phyloP scores from a whole-genome alignment of 352 stramenopile species.

The Globisporangium cederbergense region DNA sequence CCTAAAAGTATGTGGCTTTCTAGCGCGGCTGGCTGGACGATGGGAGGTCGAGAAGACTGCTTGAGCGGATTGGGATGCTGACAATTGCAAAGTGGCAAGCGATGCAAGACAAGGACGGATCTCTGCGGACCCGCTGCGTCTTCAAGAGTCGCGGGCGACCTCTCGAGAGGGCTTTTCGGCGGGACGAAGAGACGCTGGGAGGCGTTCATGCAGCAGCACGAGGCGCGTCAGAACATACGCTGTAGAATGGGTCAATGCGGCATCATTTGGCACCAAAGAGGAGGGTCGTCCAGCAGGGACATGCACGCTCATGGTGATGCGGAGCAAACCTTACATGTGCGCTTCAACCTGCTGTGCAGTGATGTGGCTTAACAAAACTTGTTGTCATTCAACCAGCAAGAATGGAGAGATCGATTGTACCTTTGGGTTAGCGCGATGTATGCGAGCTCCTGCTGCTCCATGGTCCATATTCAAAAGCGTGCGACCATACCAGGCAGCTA shows the following conservation, averaged over 20 bases:
- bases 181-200: background rate
- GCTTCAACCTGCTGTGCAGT: too few relatives aligned
- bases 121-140: background rate
- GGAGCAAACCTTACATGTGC: too few relatives aligned
- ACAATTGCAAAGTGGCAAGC: background rate
- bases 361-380: too few relatives aligned
- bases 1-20: too few relatives aligned
- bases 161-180: background rate
- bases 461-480: too few relatives aligned
- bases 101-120: background rate
- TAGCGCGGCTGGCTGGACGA: background rate
- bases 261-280: background rate
- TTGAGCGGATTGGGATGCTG: background rate
- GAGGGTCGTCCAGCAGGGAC: background rate
- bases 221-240: background rate
- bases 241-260: background rate
- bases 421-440: too few relatives aligned
- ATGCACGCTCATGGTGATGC: background rate
- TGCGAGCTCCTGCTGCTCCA: too few relatives aligned
- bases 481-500: too few relatives aligned
- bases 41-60: background rate
- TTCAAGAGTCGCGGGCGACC: constrained; percentile 5
- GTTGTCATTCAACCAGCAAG: too few relatives aligned
- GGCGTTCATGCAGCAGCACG: background rate
- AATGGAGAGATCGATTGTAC: too few relatives aligned